Base-by-base conservation (phyloP, 2,329 filamentous ascomycete genomes). In the Sporothrix euskadiensis region DNA sequence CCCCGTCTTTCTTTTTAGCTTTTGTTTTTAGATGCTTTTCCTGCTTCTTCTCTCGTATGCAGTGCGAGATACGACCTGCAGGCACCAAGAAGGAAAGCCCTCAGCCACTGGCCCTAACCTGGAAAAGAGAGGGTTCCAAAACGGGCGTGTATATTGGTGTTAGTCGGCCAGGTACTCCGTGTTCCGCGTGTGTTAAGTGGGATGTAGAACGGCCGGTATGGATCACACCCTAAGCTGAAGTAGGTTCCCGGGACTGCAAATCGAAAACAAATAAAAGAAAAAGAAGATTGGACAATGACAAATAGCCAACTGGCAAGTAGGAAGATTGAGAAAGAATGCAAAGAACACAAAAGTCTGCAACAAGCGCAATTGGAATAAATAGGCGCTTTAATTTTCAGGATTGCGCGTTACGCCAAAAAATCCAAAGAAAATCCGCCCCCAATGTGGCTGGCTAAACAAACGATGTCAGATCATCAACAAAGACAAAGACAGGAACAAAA, bases 21-120 rank as follows among this genome's bases (percentile, higher is more conserved):
- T 65, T 26, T 56, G 52, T 3, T 30, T 3, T 35, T 4, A 2
- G 35, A 2, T 16, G 3, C 47, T 47, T 73, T 68, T 54, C 41
- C 35, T 65, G 16, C 41, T 39, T 26, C 14, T 41, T 32, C 32
- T 69, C 30, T 19, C 32, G 32, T 19, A 39, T 69, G 65, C 26
- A 35, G 26, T 39, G 65, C 65, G 65, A 54, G 65, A 69, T 54
- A 69, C 66, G 68, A 44, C 49, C 32, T 56, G 32, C 65, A 52
- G 44, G 65, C 65, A 68, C 65, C 65, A 52, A 26, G 30, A 35
- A 35, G 22, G 44, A 10, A 22, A 39, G 39, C n/a, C 66, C 52
- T 70, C 68, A 56, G 68, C 68, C 68, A 69, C 65, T 9, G 65
- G 16, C 44, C 39, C 30, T 65, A 65, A 65, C 26, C 56, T 35